phyloP scores from a whole-genome alignment of 768 basidiomycete species.

The Lactarius quietus region DNA sequence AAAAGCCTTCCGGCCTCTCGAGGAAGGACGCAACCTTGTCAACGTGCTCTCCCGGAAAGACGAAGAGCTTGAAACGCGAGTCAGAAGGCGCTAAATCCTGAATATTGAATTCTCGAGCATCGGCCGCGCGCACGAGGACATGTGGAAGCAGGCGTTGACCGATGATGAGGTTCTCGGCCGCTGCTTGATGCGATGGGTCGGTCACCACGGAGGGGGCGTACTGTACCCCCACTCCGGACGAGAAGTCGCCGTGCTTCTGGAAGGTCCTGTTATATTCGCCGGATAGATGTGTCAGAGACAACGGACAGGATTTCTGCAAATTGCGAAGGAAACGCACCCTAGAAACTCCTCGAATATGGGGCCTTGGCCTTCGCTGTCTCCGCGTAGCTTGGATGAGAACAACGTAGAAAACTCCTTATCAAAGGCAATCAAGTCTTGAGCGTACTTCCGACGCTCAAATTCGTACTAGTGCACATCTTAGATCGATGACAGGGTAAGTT shows the following conservation, averaged over 20 bases:
- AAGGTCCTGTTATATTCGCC: slow-evolving; percentile 36
- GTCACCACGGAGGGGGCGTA: slow-evolving; percentile 41
- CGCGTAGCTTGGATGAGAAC: slow-evolving; percentile 52
- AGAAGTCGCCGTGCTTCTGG: slow-evolving; percentile 44
- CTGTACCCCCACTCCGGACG: slow-evolving; percentile 47
- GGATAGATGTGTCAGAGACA: not conserved
- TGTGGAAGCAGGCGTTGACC: slow-evolving; percentile 53
- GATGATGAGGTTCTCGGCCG: slow-evolving; percentile 40
- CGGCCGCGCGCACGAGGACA: slow-evolving; percentile 45
- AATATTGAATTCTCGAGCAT: slow-evolving; percentile 44
- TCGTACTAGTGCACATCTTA: slow-evolving; percentile 40
- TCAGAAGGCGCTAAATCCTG: slow-evolving; percentile 49
- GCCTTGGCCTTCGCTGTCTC: slow-evolving; percentile 37
- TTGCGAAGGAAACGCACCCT: slow-evolving; percentile 30
- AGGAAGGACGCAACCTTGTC: slow-evolving; percentile 32
- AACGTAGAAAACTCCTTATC: slow-evolving; percentile 50
- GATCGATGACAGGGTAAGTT: not conserved
- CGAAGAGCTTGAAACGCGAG: slow-evolving; percentile 46
- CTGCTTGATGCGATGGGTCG: slow-evolving; percentile 34
- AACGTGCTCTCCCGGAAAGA: slow-evolving; percentile 39
- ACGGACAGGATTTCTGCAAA: not conserved
- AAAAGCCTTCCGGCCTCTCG: slow-evolving; percentile 29
- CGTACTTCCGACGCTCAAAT: slow-evolving; percentile 49
- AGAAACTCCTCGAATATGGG: slow-evolving; percentile 51
- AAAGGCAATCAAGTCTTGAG: slow-evolving; percentile 51